Evolutionary conservation across 2,329 filamentous ascomycete species (phyloP).

Genomic region (Coccinonectria pachysandricola): DNA sequence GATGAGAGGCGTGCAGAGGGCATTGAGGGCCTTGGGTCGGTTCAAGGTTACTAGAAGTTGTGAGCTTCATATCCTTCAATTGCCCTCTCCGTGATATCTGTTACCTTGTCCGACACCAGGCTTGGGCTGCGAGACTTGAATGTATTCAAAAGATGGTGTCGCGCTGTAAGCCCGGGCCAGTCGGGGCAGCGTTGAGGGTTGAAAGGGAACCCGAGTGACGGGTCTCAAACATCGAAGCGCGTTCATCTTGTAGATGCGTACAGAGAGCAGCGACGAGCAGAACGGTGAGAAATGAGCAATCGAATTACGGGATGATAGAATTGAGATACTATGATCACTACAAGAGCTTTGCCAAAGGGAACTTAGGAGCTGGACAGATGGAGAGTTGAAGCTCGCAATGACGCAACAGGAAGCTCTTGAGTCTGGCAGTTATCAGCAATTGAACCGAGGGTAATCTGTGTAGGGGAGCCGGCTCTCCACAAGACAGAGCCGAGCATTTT

Average conservation of each 20-base stretch:
- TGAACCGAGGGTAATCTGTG: slow-evolving; percentile 20
- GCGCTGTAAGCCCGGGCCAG: slow-evolving; percentile 44
- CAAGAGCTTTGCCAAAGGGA: slow-evolving; percentile 1
- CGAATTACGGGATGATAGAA: background rate
- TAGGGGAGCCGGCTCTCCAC: slow-evolving; percentile 10
- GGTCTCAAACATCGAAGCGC: slow-evolving; percentile 50
- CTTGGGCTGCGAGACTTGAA: slow-evolving; percentile 71
- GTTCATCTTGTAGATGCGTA: slow-evolving; percentile 43
- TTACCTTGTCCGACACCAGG: slow-evolving; percentile 85
- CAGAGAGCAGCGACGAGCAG: too few relatives aligned
- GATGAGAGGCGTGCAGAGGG: slow-evolving; percentile 84
- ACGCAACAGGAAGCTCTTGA: slow-evolving; percentile 14
- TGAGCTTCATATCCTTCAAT: slow-evolving; percentile 1
- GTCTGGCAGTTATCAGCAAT: slow-evolving; percentile 14
- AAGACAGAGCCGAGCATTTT: slow-evolving; percentile 12
- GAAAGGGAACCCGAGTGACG: slow-evolving; percentile 40
- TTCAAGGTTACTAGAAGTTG: slow-evolving; percentile 66
- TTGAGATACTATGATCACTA: slow-evolving; percentile 1
- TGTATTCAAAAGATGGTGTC: slow-evolving; percentile 63
- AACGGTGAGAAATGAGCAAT: slow-evolving; percentile 1
- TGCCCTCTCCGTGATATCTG: slow-evolving; percentile 7
- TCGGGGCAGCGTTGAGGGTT: slow-evolving; percentile 45
- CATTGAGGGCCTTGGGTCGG: slow-evolving; percentile 92
- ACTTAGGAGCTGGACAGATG: slow-evolving; percentile 2
- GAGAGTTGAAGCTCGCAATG: slow-evolving; percentile 14